Percentiles rank a stretch among this genome's conserved stretches.
phyloP scores from a whole-genome alignment of 225 moss, liverwort and hornwort species.

The Sphagnum contortum region DNA sequence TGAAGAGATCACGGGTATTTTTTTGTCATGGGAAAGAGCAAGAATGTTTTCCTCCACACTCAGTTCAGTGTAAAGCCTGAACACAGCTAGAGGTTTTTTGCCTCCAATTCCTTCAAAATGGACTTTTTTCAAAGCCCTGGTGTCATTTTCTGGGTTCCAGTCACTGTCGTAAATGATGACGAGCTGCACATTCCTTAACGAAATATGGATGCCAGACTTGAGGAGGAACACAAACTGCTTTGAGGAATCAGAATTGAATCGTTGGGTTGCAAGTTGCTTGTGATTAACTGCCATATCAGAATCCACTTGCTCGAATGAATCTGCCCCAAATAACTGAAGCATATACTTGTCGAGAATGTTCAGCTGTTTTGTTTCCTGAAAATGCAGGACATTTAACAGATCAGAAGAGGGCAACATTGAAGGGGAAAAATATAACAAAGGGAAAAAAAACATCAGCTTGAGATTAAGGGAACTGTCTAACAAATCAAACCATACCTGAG shows the following conservation, averaged over 20 bases:
- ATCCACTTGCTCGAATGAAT: slow-evolving; percentile 54
- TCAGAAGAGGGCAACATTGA: too few relatives aligned
- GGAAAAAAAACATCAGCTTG: too few relatives aligned
- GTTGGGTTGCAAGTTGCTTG: slow-evolving; percentile 40
- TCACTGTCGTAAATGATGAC: slow-evolving; percentile 50
- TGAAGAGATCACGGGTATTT: slow-evolving; percentile 15
- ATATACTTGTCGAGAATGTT: slow-evolving; percentile 50
- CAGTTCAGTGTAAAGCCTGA: slow-evolving; percentile 46
- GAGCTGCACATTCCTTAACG: slow-evolving; percentile 36
- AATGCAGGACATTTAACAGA: too few relatives aligned
- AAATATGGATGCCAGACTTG: slow-evolving; percentile 42
- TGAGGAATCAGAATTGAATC: slow-evolving; percentile 45
- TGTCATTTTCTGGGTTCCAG: slow-evolving; percentile 46
- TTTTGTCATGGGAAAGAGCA: slow-evolving; percentile 25
- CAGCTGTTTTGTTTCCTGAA: slow-evolving; percentile 44
- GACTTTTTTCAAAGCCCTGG: slow-evolving; percentile 37
- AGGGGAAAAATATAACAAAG: too few relatives aligned
- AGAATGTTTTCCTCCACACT: slow-evolving; percentile 52
- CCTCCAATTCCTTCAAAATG: slow-evolving; percentile 45
- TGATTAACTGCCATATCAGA: slow-evolving; percentile 37
- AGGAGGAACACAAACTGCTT: slow-evolving; percentile 39
- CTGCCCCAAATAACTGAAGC: slow-evolving; percentile 41
- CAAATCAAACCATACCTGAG: slow-evolving; percentile 19
- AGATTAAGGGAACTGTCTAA: too few relatives aligned
- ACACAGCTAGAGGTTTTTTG: slow-evolving; percentile 38